Evolutionary conservation across 2,329 filamentous ascomycete species (phyloP).

Genomic region (Colletotrichum coccodes): DNA sequence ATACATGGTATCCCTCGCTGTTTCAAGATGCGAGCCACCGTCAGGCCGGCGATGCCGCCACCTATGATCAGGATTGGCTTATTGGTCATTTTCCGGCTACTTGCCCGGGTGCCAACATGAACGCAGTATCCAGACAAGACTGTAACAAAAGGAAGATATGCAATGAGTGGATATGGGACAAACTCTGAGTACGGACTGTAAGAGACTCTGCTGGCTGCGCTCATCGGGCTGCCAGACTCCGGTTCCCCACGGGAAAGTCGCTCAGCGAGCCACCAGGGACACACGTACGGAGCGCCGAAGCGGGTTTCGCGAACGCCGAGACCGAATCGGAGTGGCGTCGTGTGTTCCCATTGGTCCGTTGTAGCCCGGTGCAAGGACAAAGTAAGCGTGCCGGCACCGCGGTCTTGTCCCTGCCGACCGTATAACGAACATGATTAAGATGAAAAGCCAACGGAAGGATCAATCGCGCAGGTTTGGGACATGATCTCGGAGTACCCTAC

Average conservation of each 20-base stretch:
- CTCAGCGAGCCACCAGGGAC: background rate
- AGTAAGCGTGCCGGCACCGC: background rate
- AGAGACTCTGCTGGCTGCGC: background rate
- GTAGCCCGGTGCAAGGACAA: background rate
- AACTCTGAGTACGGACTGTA: background rate
- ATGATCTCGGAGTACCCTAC: constrained; percentile 43
- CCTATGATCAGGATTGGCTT: background rate
- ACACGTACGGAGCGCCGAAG: background rate
- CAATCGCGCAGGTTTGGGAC: background rate
- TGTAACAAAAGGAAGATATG: background rate
- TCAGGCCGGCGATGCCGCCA: background rate
- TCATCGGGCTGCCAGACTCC: background rate
- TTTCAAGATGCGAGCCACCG: background rate
- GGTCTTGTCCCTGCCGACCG: background rate
- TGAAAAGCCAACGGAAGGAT: background rate
- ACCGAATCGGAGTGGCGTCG: background rate
- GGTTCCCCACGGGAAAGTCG: background rate
- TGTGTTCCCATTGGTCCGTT: background rate
- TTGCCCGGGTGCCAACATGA: background rate
- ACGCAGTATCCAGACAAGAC: background rate
- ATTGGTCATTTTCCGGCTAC: background rate
- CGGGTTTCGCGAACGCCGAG: background rate
- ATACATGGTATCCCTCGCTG: background rate
- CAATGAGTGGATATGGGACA: background rate
- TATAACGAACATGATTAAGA: background rate